A percentile compares a stretch with the other conserved stretches of the same genome.
Conservation (phyloP, 495 filamentous ascomycete genomes). For the Trichodelitschia bisporula region DNA sequence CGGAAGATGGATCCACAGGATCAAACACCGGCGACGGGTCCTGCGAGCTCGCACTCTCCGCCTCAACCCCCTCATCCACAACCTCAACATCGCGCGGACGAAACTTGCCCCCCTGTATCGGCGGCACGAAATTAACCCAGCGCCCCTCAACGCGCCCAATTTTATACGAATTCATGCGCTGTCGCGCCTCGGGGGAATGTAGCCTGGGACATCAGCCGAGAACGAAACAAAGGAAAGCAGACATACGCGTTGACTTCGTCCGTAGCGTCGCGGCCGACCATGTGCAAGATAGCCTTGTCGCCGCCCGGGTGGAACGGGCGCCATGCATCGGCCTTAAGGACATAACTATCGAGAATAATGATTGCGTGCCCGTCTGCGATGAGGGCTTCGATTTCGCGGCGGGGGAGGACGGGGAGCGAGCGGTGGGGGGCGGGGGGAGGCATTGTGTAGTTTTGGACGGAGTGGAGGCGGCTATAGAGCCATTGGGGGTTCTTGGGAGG, state of each 20-base stretch:
- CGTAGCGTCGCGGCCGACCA: constrained; percentile 91
- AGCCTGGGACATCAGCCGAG: constrained; percentile 26
- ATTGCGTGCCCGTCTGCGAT: constrained; percentile 71
- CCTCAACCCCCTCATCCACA: constrained; percentile 16
- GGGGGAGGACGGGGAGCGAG: constrained; percentile 20
- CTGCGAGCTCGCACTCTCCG: constrained; percentile 17
- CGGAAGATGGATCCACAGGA: constrained; percentile 10
- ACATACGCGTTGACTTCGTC: constrained; percentile 84
- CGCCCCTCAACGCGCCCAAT: constrained; percentile 61
- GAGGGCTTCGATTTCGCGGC: constrained; percentile 59
- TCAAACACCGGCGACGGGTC: constrained; percentile 18
- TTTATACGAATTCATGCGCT: constrained; percentile 57
- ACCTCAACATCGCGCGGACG: constrained; percentile 18
- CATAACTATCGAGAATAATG: constrained; percentile 56
- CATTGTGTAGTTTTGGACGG: no score
- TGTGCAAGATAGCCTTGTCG: constrained; percentile 75
- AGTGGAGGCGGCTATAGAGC: no score
- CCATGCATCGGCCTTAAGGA: constrained; percentile 75
- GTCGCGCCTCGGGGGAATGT: constrained; percentile 54
- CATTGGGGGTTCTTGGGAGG: no score
- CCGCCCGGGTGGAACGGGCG: constrained; percentile 78
- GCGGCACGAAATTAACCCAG: constrained; percentile 79
- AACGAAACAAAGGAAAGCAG: constrained; percentile 2
- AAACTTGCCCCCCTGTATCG: constrained; percentile 80
- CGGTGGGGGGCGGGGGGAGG: no score